Evolutionary conservation across 306 rosid genomes (phyloP).

Genomic region (Ormosia semicastrata): DNA sequence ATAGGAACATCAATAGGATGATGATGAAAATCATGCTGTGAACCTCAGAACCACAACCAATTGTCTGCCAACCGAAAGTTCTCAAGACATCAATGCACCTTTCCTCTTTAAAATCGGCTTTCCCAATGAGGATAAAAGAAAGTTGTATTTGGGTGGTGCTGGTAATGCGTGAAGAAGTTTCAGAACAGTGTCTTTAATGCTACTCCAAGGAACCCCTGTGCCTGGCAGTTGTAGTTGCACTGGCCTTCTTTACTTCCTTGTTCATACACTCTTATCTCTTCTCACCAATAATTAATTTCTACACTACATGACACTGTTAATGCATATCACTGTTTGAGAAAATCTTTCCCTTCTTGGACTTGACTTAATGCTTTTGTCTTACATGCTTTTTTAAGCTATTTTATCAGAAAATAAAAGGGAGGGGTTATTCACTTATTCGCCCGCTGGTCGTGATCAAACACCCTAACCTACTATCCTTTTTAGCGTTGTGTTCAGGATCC

Average conservation of each 20-base stretch:
- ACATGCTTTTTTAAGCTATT: slow-evolving; percentile 22
- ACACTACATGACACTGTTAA: slow-evolving; percentile 50
- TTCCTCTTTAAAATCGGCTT: slow-evolving; percentile 39
- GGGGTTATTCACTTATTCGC: slow-evolving; percentile 1
- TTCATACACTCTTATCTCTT: slow-evolving; percentile 50
- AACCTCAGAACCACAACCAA: slow-evolving; percentile 44
- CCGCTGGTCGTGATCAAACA: slow-evolving; percentile 13
- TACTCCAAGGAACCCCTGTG: slow-evolving; percentile 99
- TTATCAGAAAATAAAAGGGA: slow-evolving; percentile 35
- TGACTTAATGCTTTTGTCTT: slow-evolving; percentile 53
- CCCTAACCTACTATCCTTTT: slow-evolving; percentile 1
- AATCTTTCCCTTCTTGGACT: slow-evolving; percentile 26
- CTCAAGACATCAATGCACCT: slow-evolving; percentile 49
- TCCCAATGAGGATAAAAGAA: not conserved
- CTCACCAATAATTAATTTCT: slow-evolving; percentile 48
- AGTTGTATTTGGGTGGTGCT: slow-evolving; percentile 33
- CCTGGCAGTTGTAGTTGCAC: slow-evolving; percentile 74
- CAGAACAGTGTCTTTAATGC: slow-evolving; percentile 79
- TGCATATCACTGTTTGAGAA: slow-evolving; percentile 29
- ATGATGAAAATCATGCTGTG: slow-evolving; percentile 43
- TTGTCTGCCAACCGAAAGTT: slow-evolving; percentile 46
- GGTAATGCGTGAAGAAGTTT: slow-evolving; percentile 48
- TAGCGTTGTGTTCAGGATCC: slow-evolving; percentile 27
- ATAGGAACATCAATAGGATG: slow-evolving; percentile 40
- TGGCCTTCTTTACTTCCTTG: slow-evolving; percentile 74